Evolutionary conservation across 495 filamentous ascomycete genomes (phyloP).

Genomic region (Talaromyces nanjingensis): DNA sequence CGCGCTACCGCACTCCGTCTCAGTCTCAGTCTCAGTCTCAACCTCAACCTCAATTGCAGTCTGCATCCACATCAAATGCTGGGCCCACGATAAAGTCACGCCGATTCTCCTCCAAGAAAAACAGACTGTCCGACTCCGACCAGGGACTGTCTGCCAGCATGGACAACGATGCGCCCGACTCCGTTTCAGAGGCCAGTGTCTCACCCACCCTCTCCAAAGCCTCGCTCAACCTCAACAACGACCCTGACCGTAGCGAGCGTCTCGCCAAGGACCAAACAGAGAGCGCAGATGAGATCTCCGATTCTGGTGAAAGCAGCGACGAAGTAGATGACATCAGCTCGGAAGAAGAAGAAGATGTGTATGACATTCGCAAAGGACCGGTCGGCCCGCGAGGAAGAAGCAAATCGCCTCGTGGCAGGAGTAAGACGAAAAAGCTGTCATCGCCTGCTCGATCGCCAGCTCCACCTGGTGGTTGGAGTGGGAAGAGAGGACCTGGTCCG

Average conservation of each 20-base stretch:
- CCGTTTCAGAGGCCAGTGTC: not conserved
- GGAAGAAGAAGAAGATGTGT: conserved; percentile 42
- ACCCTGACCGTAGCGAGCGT: conserved; percentile 36
- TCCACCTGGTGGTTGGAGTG: conserved; percentile 7
- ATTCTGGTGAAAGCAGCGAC: conserved; percentile 42
- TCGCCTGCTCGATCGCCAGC: conserved; percentile 6
- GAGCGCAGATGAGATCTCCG: conserved; percentile 45
- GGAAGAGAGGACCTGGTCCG: conserved; percentile 30
- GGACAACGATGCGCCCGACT: not conserved
- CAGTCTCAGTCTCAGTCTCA: conserved; percentile 1
- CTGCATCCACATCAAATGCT: not conserved
- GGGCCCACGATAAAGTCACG: not conserved
- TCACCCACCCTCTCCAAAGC: not conserved
- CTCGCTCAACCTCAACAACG: not conserved
- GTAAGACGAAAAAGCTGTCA: conserved; percentile 17
- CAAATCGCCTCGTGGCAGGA: conserved; percentile 27
- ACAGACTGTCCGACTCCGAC: not conserved
- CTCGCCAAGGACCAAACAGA: conserved; percentile 71
- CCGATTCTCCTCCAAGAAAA: not conserved
- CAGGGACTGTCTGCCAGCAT: not conserved
- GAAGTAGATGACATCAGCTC: conserved; percentile 39
- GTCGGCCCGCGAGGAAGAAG: conserved; percentile 23
- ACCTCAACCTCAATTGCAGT: not conserved
- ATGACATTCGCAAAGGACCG: conserved; percentile 12
- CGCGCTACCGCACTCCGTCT: not conserved